These are phyloP conservation scores for Apophysomyces elegans DNA, from an alignment of 371 early-diverging fungal genomes.

Conservation along the genomic window DNA sequence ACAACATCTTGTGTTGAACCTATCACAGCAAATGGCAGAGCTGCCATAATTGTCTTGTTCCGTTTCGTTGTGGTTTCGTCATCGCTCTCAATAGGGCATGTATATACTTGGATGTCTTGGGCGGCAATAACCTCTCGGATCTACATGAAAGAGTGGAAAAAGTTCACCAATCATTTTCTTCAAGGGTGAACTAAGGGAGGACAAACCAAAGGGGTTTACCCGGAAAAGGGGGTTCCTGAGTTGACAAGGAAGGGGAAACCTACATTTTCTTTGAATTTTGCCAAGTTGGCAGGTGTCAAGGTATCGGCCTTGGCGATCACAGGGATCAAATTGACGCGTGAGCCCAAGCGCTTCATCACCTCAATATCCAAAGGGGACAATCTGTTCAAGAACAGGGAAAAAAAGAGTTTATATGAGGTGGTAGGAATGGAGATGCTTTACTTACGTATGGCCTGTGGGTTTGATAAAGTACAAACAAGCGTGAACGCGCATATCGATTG, in stretches of 20 bases:
- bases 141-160: slow-evolving; percentile 25
- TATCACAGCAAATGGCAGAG: slow-evolving; percentile 95
- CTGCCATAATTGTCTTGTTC: slow-evolving; percentile 80
- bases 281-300: slow-evolving; percentile 78
- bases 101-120: slow-evolving; percentile 77
- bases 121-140: slow-evolving; percentile 74
- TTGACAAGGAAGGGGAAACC: slow-evolving; percentile 6
- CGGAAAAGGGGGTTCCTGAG: not conserved
- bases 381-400: slow-evolving; percentile 42
- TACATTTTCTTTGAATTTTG: slow-evolving; percentile 75
- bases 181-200: slow-evolving; percentile 3
- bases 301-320: slow-evolving; percentile 73
- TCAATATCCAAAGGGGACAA: slow-evolving; percentile 90
- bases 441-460: slow-evolving; percentile 87
- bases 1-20: slow-evolving; percentile 82
- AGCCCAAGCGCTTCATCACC: slow-evolving; percentile 84
- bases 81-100: slow-evolving; percentile 79
- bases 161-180: too few species aligned
- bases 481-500: slow-evolving; percentile 81
- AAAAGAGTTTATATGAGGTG: slow-evolving; percentile 19
- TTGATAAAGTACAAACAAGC: slow-evolving; percentile 95
- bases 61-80: slow-evolving; percentile 77
- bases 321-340: slow-evolving; percentile 88
- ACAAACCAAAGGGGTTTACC: not conserved
- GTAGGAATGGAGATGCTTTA: not conserved